Evolutionary conservation across 2,329 filamentous ascomycete species (phyloP).

Genomic region (Ceratocystis destructans): DNA sequence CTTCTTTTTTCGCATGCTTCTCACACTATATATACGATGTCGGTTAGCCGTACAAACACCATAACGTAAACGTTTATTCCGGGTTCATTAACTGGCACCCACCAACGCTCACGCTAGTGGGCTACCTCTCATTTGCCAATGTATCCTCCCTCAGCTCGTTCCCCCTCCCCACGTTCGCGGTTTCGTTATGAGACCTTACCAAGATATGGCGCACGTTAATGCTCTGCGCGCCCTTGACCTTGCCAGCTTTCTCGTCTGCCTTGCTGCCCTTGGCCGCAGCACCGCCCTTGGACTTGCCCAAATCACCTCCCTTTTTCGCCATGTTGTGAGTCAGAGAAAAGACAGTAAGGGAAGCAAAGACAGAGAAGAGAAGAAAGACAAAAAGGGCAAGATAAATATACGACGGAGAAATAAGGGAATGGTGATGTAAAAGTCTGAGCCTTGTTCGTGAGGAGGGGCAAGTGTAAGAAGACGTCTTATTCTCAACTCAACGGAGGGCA

Average conservation of each 20-base stretch:
- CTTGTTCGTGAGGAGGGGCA: too few species aligned
- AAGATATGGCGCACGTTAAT: conserved; percentile 66
- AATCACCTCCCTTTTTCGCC: conserved; percentile 16
- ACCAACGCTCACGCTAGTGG: neutral
- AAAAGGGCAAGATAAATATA: neutral
- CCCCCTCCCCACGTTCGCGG: neutral
- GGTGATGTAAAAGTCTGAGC: too few species aligned
- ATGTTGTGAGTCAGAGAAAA: conserved; percentile 7
- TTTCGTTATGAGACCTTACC: conserved; percentile 25
- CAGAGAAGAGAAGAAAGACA: neutral
- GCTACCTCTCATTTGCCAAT: neutral
- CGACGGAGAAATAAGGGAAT: neutral
- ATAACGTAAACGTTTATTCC: neutral
- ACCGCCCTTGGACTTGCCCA: conserved; percentile 23
- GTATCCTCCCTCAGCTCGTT: neutral
- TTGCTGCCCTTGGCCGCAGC: conserved; percentile 28
- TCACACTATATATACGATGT: conserved; percentile 39
- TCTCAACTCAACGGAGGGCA: neutral
- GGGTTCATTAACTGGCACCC: neutral
- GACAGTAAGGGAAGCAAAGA: neutral
- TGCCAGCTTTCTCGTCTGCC: conserved; percentile 28
- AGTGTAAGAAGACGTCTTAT: neutral
- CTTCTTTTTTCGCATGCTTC: conserved; percentile 66
- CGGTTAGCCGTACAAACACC: neutral
- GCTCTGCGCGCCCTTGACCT: conserved; percentile 47